phyloP scores from a whole-genome alignment of 352 stramenopile species.

The Pythium folliculosum region DNA sequence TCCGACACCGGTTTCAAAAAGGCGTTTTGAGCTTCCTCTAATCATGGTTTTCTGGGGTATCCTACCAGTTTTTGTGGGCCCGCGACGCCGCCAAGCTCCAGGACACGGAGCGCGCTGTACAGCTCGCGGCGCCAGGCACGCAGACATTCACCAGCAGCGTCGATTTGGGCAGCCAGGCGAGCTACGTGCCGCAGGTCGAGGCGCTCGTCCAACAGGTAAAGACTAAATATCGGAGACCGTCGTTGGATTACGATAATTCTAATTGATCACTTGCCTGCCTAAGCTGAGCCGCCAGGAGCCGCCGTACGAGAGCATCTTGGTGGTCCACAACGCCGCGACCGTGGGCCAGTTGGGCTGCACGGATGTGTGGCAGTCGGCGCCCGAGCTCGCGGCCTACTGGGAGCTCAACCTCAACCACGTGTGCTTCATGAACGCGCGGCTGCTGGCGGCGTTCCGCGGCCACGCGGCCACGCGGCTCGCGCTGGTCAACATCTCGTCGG shows the following conservation, averaged over 20 bases:
- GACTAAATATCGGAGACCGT: slow-evolving; percentile 9
- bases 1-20: neutral
- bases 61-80: slow-evolving; percentile 17
- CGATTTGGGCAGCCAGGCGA: slow-evolving; percentile 12
- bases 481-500: slow-evolving; percentile 22
- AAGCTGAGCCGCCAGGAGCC: slow-evolving; percentile 7
- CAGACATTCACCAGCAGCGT: slow-evolving; percentile 11
- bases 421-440: slow-evolving; percentile 18
- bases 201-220: slow-evolving; percentile 11
- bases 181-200: slow-evolving; percentile 15
- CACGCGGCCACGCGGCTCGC: neutral
- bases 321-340: slow-evolving; percentile 20
- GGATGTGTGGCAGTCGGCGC: slow-evolving; percentile 11
- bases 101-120: slow-evolving; percentile 18
- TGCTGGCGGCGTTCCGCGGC: slow-evolving; percentile 4
- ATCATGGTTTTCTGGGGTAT: neutral
- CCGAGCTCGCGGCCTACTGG: slow-evolving; percentile 12
- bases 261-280: neutral
- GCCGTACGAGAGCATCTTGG: slow-evolving; percentile 16
- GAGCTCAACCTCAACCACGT: slow-evolving; percentile 23
- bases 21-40: neutral
- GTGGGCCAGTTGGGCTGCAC: slow-evolving; percentile 19
- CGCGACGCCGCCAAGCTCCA: slow-evolving; percentile 19
- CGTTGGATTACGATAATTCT: too few species aligned
- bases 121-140: neutral